Evolutionary conservation across 768 basidiomycete species (phyloP), one percentile per base, ranked within the genome.

Genomic region (Suillus alpinus): DNA sequence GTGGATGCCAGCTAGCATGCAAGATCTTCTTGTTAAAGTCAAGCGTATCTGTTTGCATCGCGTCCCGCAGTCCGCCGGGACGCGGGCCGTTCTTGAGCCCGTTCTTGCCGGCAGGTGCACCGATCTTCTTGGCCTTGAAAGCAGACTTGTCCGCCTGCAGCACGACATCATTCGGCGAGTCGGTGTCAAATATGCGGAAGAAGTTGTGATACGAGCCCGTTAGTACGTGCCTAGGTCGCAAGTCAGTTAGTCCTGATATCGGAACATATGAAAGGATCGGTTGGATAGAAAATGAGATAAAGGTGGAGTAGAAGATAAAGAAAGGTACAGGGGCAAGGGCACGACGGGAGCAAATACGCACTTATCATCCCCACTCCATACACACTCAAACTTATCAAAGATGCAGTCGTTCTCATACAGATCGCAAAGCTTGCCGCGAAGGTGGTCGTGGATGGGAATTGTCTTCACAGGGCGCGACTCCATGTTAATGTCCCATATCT

Each of bases 131-230:
- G 53, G 93, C 94, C 76, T 98, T 98, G 81, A 99, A 99, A 6
- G 96, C 95, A 16, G 94, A 95, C 76, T 99, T 99, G 80, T 99
- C 97, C 2, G 97, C 97, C 76, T 98, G 97, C 59, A 99, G 78
- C 13, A 98, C 92, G 47, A 95, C 87, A 69, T 98, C 97, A 63
- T 88, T 90, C 63, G 87, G 71, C 36, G 88, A 86, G 62, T 96
- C 93, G 57, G 87, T 86, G 75, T 98, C 96, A 77, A 94, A 99
- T 86, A 99, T 97, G 75, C 95, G 94, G 91, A 99, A 95, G 80
- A 96, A 98, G 79, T 99, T 99, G 80, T 98, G 96, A 80, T 99
- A 99, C 56, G 97, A 98, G 47, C 97, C 97, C n/a, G 97, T 98
- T 65, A 99, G 81, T 62, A 98, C 94, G 74, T 95, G 88, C 70